phyloP scores from a whole-genome alignment of 805 yeast species.

The Starmera pachycereana region DNA sequence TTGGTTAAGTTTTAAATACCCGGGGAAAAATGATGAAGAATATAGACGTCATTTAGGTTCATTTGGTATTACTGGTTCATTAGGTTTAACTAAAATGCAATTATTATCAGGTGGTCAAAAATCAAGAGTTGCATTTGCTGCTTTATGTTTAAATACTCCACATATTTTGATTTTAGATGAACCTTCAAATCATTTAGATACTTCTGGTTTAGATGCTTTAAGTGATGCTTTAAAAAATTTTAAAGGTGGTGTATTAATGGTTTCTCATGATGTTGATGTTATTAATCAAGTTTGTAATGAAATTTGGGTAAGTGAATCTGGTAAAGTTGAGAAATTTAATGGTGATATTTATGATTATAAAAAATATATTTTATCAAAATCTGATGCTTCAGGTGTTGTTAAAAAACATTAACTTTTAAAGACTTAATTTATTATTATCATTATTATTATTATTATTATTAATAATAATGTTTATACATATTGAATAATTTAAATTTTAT shows the following conservation, averaged over 20 bases:
- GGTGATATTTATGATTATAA: constrained; percentile 87
- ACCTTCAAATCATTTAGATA: constrained; percentile 98
- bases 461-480: too few relatives aligned
- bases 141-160: constrained; percentile 81
- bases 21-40: constrained; percentile 93
- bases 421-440: too few relatives aligned
- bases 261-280: constrained; percentile 91
- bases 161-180: constrained; percentile 91
- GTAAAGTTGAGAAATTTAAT: constrained; percentile 62
- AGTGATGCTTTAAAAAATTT: constrained; percentile 80
- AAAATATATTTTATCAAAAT: constrained; percentile 70
- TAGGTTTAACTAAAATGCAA: constrained; percentile 86
- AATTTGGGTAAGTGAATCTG: constrained; percentile 91
- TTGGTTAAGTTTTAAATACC: constrained; percentile 85
- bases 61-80: constrained; percentile 91
- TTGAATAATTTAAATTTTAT: too few relatives aligned
- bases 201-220: constrained; percentile 93
- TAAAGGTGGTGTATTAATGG: constrained; percentile 96
- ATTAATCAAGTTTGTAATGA: constrained; percentile 85
- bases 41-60: constrained; percentile 94
- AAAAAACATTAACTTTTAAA: constrained; percentile 65
- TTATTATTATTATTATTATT: too few relatives aligned
- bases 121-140: constrained; percentile 96
- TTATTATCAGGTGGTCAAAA: constrained; percentile 96
- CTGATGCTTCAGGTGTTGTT: constrained; percentile 86